Conservation (phyloP, 148 eudicot genomes). For the Chenopodium berlandieri region DNA sequence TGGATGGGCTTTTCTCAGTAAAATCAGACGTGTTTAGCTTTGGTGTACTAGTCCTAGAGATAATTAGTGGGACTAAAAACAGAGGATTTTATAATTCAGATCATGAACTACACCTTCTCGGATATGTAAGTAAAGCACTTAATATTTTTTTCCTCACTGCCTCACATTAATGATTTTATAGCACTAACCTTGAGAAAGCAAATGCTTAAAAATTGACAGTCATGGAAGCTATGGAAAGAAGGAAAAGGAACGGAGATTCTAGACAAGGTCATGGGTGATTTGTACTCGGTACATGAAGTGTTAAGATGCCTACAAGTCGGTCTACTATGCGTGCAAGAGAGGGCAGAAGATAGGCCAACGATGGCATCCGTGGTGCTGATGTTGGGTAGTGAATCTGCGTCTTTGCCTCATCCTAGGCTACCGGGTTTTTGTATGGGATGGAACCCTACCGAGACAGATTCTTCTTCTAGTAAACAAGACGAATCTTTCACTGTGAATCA, state of each 20-base stretch:
- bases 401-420: constrained; percentile 55
- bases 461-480: constrained; percentile 67
- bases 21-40: constrained; percentile 56
- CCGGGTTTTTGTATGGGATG: constrained; percentile 62
- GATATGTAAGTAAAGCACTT: constrained; percentile 33
- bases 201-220: constrained; percentile 33
- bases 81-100: constrained; percentile 27
- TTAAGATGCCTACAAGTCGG: constrained; percentile 78
- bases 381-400: constrained; percentile 60
- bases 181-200: neutral
- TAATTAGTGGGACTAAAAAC: constrained; percentile 38
- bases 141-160: neutral
- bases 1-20: constrained; percentile 39
- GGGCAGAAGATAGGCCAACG: constrained; percentile 76
- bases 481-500: constrained; percentile 65
- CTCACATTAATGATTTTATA: neutral
- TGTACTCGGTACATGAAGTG: constrained; percentile 40
- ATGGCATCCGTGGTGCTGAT: constrained; percentile 64
- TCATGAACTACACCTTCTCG: constrained; percentile 37
- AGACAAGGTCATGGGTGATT: constrained; percentile 41
- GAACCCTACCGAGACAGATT: constrained; percentile 43
- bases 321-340: constrained; percentile 77
- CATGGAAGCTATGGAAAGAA: constrained; percentile 82
- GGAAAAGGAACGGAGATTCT: constrained; percentile 55
- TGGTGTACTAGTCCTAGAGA: constrained; percentile 48